Conservation (phyloP, 768 basidiomycete species). For the Grammothele lineata region DNA sequence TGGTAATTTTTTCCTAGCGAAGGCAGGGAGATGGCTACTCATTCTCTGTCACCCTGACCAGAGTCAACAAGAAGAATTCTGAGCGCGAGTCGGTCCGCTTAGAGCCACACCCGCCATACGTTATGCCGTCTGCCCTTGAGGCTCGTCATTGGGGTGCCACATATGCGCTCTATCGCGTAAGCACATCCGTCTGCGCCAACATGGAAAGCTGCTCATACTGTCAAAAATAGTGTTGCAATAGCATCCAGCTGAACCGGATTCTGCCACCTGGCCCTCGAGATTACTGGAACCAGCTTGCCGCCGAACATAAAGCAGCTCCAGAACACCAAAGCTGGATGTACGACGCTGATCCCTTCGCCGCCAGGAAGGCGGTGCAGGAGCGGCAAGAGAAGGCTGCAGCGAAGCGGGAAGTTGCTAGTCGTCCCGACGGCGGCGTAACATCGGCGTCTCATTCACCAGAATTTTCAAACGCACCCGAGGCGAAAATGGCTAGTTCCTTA, state of each 20-base stretch:
- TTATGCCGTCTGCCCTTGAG: slow-evolving; percentile 64
- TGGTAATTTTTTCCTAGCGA: slow-evolving; percentile 30
- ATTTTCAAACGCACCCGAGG: slow-evolving; percentile 59
- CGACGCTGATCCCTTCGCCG: slow-evolving; percentile 80
- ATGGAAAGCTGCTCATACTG: no score
- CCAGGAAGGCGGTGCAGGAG: slow-evolving; percentile 60
- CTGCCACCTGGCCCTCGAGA: slow-evolving; percentile 83
- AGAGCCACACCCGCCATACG: slow-evolving; percentile 69
- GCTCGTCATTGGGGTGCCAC: slow-evolving; percentile 91
- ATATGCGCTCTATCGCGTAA: slow-evolving; percentile 82
- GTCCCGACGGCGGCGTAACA: slow-evolving; percentile 6
- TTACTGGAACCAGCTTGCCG: slow-evolving; percentile 78
- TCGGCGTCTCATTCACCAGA: slow-evolving; percentile 26
- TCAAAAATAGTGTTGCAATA: slow-evolving; percentile 60
- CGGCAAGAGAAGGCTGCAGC: slow-evolving; percentile 56
- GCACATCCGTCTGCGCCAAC: slow-evolving; percentile 26
- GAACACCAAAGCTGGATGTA: slow-evolving; percentile 85
- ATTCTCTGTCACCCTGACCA: slow-evolving; percentile 65
- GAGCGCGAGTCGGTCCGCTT: slow-evolving; percentile 66
- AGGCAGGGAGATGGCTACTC: slow-evolving; percentile 49
- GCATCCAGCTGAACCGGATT: slow-evolving; percentile 65
- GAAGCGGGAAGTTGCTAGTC: slow-evolving; percentile 34
- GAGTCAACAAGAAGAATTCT: slow-evolving; percentile 65
- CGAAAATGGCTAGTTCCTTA: slow-evolving; percentile 73
- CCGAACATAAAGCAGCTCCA: slow-evolving; percentile 62